Conservation (phyloP, 1,284 basidiomycete species). For the Rhodotorula sp. region DNA sequence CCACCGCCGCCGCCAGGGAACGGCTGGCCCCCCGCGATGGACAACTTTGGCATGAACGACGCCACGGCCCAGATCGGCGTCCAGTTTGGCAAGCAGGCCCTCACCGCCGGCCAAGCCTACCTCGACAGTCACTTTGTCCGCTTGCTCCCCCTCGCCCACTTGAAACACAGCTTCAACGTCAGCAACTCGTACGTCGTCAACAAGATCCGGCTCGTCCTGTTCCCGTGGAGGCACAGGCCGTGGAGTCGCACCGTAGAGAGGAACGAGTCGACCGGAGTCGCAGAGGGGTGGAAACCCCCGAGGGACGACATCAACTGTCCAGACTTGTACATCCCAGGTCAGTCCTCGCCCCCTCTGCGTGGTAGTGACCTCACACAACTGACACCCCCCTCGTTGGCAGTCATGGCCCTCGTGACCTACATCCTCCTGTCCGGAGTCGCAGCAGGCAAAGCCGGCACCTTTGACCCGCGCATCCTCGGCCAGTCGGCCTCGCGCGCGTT, state of each 20-base stretch:
- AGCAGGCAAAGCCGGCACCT: slow-evolving; percentile 76
- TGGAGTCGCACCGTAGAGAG: slow-evolving; percentile 45
- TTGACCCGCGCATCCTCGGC: slow-evolving; percentile 88
- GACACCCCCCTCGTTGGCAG: slow-evolving; percentile 51
- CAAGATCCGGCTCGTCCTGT: slow-evolving; percentile 86
- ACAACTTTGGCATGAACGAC: slow-evolving; percentile 64
- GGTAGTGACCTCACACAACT: neutral
- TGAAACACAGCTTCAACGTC: slow-evolving; percentile 96
- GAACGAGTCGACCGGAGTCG: slow-evolving; percentile 55
- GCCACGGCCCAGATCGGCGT: slow-evolving; percentile 94
- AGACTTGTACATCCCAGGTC: slow-evolving; percentile 93
- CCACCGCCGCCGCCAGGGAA: no score
- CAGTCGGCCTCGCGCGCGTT: slow-evolving; percentile 79
- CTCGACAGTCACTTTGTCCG: slow-evolving; percentile 89
- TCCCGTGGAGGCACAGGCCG: slow-evolving; percentile 80
- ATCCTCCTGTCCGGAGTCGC: slow-evolving; percentile 79
- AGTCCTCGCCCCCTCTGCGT: slow-evolving; percentile 46
- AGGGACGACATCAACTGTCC: slow-evolving; percentile 94
- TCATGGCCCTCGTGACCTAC: slow-evolving; percentile 96
- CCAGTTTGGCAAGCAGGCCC: slow-evolving; percentile 89
- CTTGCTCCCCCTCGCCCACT: slow-evolving; percentile 66
- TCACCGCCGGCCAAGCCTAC: slow-evolving; percentile 91
- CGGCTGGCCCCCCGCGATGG: neutral
- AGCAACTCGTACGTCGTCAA: slow-evolving; percentile 93
- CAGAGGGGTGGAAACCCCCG: slow-evolving; percentile 78